Evolutionary conservation across 345 rosid species (phyloP).

Genomic region (Salix exigua): DNA sequence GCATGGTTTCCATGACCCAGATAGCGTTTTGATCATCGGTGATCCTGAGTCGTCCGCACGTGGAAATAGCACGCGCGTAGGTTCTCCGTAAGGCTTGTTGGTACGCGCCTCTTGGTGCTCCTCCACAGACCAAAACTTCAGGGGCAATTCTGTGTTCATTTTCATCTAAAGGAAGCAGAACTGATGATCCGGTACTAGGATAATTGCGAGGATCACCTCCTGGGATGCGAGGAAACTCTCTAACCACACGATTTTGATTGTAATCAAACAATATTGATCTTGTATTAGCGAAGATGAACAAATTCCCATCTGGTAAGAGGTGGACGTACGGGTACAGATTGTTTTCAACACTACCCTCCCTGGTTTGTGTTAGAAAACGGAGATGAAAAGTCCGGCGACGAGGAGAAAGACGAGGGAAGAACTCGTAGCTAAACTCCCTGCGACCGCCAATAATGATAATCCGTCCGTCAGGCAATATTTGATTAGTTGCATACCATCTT

Average conservation of each 20-base stretch:
- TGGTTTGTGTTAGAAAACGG: constrained; percentile 46
- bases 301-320: constrained; percentile 77
- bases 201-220: constrained; percentile 65
- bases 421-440: constrained; percentile 61
- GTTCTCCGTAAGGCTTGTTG: constrained; percentile 15
- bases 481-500: constrained; percentile 81
- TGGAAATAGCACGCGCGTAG: constrained; percentile 42
- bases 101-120: constrained; percentile 52
- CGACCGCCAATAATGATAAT: constrained; percentile 72
- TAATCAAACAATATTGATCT: constrained; percentile 62
- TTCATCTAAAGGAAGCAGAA: constrained; percentile 69
- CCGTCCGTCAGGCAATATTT: constrained; percentile 68
- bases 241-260: constrained; percentile 41
- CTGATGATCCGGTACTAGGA: constrained; percentile 84
- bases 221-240: constrained; percentile 54
- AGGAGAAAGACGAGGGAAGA: constrained; percentile 34
- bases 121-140: constrained; percentile 80
- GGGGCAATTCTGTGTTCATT: constrained; percentile 25
- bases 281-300: constrained; percentile 78
- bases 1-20: constrained; percentile 80
- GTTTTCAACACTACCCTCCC: constrained; percentile 51
- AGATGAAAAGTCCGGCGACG: constrained; percentile 20
- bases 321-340: constrained; percentile 83
- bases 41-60: constrained; percentile 68
- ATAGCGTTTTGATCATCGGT: constrained; percentile 33